Percentiles rank a stretch among this genome's conserved stretches.
Evolutionary conservation across 176 grass and related monocot species (phyloP).

Genomic region (Oryza glumipatula): DNA sequence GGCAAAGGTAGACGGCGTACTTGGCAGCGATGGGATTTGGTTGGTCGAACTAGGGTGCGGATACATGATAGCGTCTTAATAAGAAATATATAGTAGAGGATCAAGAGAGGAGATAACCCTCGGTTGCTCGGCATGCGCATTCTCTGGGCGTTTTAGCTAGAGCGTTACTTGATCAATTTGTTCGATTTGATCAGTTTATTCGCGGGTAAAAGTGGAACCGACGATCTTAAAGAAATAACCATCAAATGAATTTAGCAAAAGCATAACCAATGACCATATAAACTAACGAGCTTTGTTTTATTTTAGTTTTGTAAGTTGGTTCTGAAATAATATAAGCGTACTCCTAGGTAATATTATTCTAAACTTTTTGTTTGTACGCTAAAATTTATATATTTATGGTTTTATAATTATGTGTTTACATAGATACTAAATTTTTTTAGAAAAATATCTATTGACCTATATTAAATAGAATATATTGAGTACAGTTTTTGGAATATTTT

Average conservation of each 20-base stretch:
- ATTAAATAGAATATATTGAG: neutral
- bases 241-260: neutral
- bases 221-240: too few species aligned
- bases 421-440: too few species aligned
- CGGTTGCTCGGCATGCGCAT: neutral
- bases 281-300: too few species aligned
- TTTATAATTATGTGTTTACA: too few species aligned
- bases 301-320: neutral
- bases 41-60: neutral
- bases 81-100: neutral
- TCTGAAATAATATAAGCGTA: neutral
- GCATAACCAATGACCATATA: too few species aligned
- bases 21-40: neutral
- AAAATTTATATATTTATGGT: neutral
- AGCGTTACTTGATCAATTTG: neutral
- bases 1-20: too few species aligned
- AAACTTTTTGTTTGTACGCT: neutral
- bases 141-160: neutral
- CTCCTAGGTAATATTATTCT: neutral
- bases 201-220: too few species aligned
- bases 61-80: neutral
- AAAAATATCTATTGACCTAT: neutral
- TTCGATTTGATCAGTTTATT: too few species aligned
- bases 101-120: neutral
- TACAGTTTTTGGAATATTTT: neutral